Conservation (phyloP, 2,329 filamentous ascomycete genomes). For the Chrysoporthe cubensis region DNA sequence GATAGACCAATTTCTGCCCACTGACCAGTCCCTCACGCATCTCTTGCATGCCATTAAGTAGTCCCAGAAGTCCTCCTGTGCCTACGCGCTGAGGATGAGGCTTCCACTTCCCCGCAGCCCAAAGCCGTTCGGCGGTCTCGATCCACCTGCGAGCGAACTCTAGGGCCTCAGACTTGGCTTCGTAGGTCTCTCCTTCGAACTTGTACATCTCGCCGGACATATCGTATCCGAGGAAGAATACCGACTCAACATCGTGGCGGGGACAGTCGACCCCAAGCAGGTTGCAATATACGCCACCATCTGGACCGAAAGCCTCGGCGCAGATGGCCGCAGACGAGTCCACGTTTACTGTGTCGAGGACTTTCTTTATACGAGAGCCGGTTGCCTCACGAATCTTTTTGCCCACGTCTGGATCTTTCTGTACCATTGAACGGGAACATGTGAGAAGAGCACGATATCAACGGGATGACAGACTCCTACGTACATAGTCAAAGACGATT, state of each 20-base stretch:
- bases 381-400: conserved; percentile 43
- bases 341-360: conserved; percentile 24
- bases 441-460: neutral
- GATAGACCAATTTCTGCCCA: conserved; percentile 24
- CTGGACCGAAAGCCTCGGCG: conserved; percentile 7
- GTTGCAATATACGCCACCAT: conserved; percentile 19
- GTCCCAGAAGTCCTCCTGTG: conserved; percentile 3
- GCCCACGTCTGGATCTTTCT: conserved; percentile 43
- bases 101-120: conserved; percentile 17
- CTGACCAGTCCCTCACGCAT: conserved; percentile 15
- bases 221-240: conserved; percentile 23
- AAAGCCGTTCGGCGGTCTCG: conserved; percentile 5
- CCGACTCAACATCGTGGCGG: conserved; percentile 16
- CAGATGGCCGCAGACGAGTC: conserved; percentile 14
- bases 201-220: conserved; percentile 22
- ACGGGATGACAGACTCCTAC: neutral
- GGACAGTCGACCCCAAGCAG: conserved; percentile 19
- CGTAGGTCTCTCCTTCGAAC: conserved; percentile 1
- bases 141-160: conserved; percentile 14
- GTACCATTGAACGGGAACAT: conserved; percentile 18
- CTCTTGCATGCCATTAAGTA: conserved; percentile 11
- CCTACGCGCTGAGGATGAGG: conserved; percentile 18
- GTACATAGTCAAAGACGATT: conserved; percentile 44
- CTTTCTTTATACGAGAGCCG: conserved; percentile 42
- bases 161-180: conserved; percentile 9